phyloP scores from a whole-genome alignment of 2,329 filamentous ascomycete genomes.

The Fusarium sulawesiense region DNA sequence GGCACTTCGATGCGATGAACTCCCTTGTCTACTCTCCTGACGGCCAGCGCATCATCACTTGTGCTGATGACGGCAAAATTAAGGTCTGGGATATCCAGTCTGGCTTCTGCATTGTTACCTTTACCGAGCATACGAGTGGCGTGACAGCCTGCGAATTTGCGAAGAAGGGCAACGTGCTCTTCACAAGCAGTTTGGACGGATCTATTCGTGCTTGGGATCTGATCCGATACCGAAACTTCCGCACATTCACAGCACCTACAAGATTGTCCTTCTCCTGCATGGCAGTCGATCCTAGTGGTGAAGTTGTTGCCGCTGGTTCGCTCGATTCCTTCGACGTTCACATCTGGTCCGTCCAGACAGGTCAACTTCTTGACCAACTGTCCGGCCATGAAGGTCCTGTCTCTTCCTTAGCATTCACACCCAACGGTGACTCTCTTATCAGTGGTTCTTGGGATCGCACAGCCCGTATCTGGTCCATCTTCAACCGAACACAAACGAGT shows the following conservation, averaged over 20 bases:
- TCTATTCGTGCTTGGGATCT: conserved; percentile 97
- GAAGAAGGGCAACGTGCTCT: conserved; percentile 93
- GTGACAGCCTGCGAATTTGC: conserved; percentile 96
- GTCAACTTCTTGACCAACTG: conserved; percentile 90
- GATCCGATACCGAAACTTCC: conserved; percentile 94
- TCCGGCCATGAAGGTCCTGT: conserved; percentile 95
- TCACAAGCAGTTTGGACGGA: conserved; percentile 93
- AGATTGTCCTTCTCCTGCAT: conserved; percentile 92
- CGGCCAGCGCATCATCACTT: conserved; percentile 91
- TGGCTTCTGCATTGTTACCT: conserved; percentile 97
- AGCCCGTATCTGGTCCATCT: conserved; percentile 95
- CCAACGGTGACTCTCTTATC: conserved; percentile 83
- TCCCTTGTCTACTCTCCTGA: conserved; percentile 92
- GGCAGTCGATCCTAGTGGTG: conserved; percentile 96
- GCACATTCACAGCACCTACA: conserved; percentile 94
- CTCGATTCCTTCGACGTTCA: conserved; percentile 97
- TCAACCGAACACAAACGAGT: conserved; percentile 91
- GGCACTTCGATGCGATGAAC: conserved; percentile 97
- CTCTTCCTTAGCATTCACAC: conserved; percentile 86
- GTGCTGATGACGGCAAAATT: conserved; percentile 96
- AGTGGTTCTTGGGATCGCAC: conserved; percentile 98
- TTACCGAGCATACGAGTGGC: conserved; percentile 94
- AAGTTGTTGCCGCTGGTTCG: conserved; percentile 94
- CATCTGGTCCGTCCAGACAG: conserved; percentile 98
- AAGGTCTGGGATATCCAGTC: conserved; percentile 98